Evolutionary conservation across 768 basidiomycete genomes (phyloP), one percentile per base, ranked within the genome.

Genomic region (Mycena capillaripes): DNA sequence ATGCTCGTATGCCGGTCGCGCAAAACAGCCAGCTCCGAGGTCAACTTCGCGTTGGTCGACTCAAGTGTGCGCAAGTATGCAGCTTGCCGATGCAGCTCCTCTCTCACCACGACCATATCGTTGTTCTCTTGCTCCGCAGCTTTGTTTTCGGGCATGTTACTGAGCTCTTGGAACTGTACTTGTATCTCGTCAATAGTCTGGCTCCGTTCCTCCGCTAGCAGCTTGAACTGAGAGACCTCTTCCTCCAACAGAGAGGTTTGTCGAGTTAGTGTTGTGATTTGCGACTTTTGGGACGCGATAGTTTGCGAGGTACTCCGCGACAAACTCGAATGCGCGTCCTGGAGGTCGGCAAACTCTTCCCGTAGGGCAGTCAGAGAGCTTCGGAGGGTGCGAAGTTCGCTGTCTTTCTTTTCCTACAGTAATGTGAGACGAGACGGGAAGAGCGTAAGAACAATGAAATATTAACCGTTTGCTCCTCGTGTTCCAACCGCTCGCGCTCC

Each of bases 41-140:
- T 85, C 63, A 93, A 80, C 70, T 85, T 88, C 1, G 86, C 81
- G 71, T 95, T 95, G 3, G 84, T 84, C 8, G 83, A 76, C 78
- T 95, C 93, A 0, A 95, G 82, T 0, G 82, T 84, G 0, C 89
- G 88, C 55, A 92, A 81, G 74, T 95, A 89, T 2, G 83, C 79
- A 0, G 91, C 88, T 72, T 94, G 93, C 1, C 90, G 88, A 53
- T 90, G 87, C 3, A 95, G 83, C 69, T 95, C 93, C 14, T 91
- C 91, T 9, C 90, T 83, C 1, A 95, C 86, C 17, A 95, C 82
- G 0, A 77, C 79, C 90, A 92, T 92, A 65, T 86, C 70, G 36
- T 29, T 88, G 69, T 89, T 89, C 44, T 88, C 88, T 29, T 90
- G 86, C 12, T 77, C 82, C 16, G 75, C 76, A n/a, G 56, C 76